phyloP scores from a whole-genome alignment of 208 protist genomes.

The Leishmania gerbilli region DNA sequence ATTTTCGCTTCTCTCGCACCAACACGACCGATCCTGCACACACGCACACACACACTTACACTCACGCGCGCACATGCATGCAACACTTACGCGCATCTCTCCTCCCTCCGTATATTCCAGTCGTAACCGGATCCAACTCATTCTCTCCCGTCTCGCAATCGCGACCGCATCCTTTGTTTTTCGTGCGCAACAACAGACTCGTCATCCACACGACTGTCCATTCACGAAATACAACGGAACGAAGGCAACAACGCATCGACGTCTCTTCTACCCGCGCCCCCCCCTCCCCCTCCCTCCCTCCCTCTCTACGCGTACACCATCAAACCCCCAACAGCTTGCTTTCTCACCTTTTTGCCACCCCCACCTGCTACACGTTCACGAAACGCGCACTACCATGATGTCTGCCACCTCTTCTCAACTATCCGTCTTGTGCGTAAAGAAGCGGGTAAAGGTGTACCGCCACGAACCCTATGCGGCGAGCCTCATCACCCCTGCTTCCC shows the following conservation, averaged over 20 bases:
- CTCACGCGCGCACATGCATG: background rate
- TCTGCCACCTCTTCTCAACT: conserved; percentile 23
- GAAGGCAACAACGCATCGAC: too few species aligned
- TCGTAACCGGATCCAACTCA: background rate
- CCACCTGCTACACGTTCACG: background rate
- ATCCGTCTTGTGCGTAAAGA: conserved; percentile 1
- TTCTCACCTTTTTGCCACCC: background rate
- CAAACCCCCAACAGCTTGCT: background rate
- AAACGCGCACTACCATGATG: conserved; percentile 5
- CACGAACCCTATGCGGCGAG: conserved; percentile 66
- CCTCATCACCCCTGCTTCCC: conserved; percentile 34
- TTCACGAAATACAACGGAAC: background rate
- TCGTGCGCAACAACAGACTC: background rate
- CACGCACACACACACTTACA: conserved; percentile 2
- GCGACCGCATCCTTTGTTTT: background rate
- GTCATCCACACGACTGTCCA: background rate
- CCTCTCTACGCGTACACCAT: background rate
- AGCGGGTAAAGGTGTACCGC: conserved; percentile 39
- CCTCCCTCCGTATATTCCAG: background rate
- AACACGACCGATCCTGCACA: background rate
- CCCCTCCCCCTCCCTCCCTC: too few species aligned
- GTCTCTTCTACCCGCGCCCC: background rate
- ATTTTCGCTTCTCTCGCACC: background rate
- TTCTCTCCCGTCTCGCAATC: background rate
- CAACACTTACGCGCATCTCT: background rate